phyloP scores from a whole-genome alignment of 768 basidiomycete species.

The Termitomyces sp. region DNA sequence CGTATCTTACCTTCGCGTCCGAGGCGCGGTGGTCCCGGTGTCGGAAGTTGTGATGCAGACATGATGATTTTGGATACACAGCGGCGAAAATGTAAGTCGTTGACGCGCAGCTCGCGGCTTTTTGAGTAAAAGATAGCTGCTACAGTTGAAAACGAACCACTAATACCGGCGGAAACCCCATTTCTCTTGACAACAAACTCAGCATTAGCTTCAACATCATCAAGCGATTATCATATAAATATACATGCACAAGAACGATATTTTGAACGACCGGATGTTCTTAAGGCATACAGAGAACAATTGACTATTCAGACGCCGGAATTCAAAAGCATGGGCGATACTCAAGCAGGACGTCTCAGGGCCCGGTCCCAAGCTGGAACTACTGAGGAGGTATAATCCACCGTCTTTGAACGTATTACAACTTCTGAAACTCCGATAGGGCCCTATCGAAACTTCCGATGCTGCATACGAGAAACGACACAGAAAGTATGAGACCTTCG shows the following conservation, averaged over 20 bases:
- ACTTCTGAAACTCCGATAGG: constrained; percentile 24
- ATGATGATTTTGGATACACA: constrained; percentile 79
- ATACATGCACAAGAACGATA: constrained; percentile 61
- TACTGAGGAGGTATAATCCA: constrained; percentile 59
- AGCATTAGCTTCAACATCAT: constrained; percentile 37
- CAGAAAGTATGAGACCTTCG: constrained; percentile 80
- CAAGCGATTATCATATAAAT: constrained; percentile 43
- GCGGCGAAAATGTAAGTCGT: constrained; percentile 63
- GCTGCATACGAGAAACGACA: constrained; percentile 77
- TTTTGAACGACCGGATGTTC: constrained; percentile 74
- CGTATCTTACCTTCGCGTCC: constrained; percentile 80
- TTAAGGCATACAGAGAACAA: constrained; percentile 65
- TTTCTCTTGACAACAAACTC: constrained; percentile 77
- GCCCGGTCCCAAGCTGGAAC: constrained; percentile 39
- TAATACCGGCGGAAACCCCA: constrained; percentile 58
- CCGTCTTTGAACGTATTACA: neutral
- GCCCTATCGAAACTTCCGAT: constrained; percentile 70
- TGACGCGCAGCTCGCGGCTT: constrained; percentile 2
- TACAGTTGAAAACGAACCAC: constrained; percentile 64
- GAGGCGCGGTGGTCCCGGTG: constrained; percentile 74
- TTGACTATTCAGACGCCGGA: constrained; percentile 75
- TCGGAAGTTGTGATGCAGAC: constrained; percentile 77
- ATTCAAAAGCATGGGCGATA: constrained; percentile 41
- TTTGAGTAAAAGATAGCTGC: constrained; percentile 7
- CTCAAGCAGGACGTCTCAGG: constrained; percentile 60